Base-by-base conservation (phyloP, 441 rosid species). In the Euphorbia schlechtendalii region DNA sequence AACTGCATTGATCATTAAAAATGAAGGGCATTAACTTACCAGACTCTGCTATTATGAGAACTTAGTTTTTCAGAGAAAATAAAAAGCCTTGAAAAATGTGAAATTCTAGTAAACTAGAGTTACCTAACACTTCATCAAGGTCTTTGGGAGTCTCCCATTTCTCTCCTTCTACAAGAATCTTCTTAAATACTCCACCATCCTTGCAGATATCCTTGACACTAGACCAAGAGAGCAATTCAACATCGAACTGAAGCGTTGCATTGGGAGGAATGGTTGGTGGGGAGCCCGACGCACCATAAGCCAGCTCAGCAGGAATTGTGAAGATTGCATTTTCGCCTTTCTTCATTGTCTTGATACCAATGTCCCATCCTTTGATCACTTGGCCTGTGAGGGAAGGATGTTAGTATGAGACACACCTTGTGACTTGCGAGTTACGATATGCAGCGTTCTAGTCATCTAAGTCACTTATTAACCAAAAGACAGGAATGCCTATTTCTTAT, bases 351-450 rank as follows among this genome's bases (percentile, higher is more conserved):
- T 86, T 90, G 64, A 93, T 84, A 59, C 98, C 98, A 56, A 68
- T 79, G 71, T 93, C 98, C 98, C 96, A 90, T 75, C 97, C 98
- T 73, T 88, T 92, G 38, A 92, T 92, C 72, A 92, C 97, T 71
- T 85, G 90, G 40, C 96, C 96, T 92, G 76, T 48, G 76, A 38
- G 30, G 13, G 49, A 40, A 34, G 11, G n/a, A 8, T 22, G 28
- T 21, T 24, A 11, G 12, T 10, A 21, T 1, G 10, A 22, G 8
- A 28, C 17, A 14, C 59, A 17, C 21, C 38, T 56, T 15, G 1
- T 12, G 25, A 46, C n/a, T n/a, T n/a, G n/a, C n/a, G n/a, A n/a
- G 18, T 46, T 7, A 32, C 5, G 15, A 58, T 25, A 34, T 34
- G 34, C 22, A 18, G 34, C 24, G 34, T 8, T 34, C 45, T 58